These are phyloP conservation scores for Trametes maxima DNA, from an alignment of 768 basidiomycete genomes.

Conservation along the genomic window DNA sequence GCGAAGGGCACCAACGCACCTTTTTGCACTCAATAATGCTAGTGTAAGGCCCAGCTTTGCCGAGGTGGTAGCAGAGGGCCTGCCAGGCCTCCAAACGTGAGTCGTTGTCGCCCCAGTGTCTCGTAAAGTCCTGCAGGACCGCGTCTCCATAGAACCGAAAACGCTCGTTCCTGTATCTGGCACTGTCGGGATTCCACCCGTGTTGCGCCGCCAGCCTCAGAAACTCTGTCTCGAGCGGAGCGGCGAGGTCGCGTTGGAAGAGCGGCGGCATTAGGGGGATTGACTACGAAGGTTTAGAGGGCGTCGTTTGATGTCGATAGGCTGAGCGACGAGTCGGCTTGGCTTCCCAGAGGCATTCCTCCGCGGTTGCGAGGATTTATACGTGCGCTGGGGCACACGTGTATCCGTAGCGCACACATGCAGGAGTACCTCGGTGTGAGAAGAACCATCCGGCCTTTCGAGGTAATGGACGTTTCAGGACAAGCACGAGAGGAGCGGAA, in stretches of 20 bases:
- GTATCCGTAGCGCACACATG: too few species aligned
- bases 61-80: background rate
- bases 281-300: background rate
- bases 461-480: too few species aligned
- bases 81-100: background rate
- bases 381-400: too few species aligned
- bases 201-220: background rate
- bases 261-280: background rate
- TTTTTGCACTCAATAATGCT: background rate
- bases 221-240: background rate
- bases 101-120: slow-evolving; percentile 2
- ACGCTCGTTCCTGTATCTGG: background rate
- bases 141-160: background rate
- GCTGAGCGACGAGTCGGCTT: too few species aligned
- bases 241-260: background rate
- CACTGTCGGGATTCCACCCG: slow-evolving; percentile 2
- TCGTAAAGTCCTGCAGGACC: background rate
- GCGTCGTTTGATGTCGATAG: background rate
- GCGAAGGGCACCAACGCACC: background rate
- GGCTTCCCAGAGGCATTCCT: too few species aligned
- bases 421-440: too few species aligned
- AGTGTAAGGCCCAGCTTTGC: background rate
- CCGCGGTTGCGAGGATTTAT: too few species aligned
- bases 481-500: too few species aligned
- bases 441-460: too few species aligned